Conservation (phyloP, 2,329 filamentous ascomycete genomes). For the Monosporascus sp. region DNA sequence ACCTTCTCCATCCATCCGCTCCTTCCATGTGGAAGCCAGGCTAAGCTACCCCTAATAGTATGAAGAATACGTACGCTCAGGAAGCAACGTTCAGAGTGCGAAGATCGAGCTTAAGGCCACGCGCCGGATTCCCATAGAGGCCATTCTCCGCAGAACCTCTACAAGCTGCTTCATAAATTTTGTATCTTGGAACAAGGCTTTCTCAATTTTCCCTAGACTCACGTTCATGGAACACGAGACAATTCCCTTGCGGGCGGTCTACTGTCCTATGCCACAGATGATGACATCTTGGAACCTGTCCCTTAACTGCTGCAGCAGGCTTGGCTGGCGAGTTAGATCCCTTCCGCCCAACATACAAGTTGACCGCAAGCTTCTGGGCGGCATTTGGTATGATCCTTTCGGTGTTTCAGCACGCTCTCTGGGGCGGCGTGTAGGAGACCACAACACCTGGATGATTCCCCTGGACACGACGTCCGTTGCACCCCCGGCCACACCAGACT, state of each 20-base stretch:
- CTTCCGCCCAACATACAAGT: not conserved
- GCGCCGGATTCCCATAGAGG: no score
- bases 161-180: not conserved
- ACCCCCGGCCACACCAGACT: constrained; percentile 3
- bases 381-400: not conserved
- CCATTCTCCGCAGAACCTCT: no score
- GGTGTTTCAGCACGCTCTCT: not conserved
- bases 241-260: not conserved
- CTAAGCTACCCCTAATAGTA: no score
- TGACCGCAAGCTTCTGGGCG: not conserved
- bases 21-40: no score
- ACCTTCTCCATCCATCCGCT: no score
- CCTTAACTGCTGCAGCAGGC: not conserved
- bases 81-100: no score
- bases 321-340: not conserved
- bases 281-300: no score
- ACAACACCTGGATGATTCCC: not conserved
- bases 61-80: no score
- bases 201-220: not conserved
- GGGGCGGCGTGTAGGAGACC: not conserved
- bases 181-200: not conserved
- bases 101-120: no score
- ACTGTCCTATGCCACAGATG: no score
- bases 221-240: not conserved
- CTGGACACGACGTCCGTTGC: not conserved